phyloP scores from a whole-genome alignment of 202 grass and related monocot species.

The Hordeum pubiflorum region DNA sequence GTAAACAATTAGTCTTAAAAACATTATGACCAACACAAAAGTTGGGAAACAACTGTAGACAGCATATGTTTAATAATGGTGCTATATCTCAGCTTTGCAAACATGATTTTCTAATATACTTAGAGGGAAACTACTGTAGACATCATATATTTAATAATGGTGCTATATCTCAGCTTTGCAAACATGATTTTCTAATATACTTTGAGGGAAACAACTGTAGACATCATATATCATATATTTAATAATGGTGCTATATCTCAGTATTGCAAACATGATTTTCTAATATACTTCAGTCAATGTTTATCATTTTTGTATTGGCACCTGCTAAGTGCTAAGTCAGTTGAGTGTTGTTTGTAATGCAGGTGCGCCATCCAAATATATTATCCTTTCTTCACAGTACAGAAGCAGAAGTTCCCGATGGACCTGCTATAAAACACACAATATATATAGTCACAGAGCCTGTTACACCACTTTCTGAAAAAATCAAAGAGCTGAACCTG shows the following conservation, averaged over 20 bases:
- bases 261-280: not conserved
- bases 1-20: not conserved
- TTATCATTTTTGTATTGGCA: not conserved
- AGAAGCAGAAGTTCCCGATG: slow-evolving; percentile 82
- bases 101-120: not conserved
- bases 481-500: slow-evolving; percentile 88
- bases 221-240: not conserved
- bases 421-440: slow-evolving; percentile 64
- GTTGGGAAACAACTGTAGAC: not conserved
- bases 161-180: not conserved
- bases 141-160: not conserved
- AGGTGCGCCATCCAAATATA: slow-evolving; percentile 99
- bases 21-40: not conserved
- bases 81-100: not conserved
- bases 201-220: not conserved
- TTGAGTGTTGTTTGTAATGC: slow-evolving; percentile 32
- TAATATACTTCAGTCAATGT: not conserved
- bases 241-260: not conserved
- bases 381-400: slow-evolving; percentile 98
- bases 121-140: not conserved
- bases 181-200: slow-evolving; percentile 3
- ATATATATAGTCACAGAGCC: slow-evolving; percentile 98
- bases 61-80: not conserved
- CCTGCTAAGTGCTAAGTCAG: slow-evolving; percentile 20
- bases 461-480: slow-evolving; percentile 90